Evolutionary conservation across 208 protist species (phyloP), one percentile per base, ranked within the genome.

Genomic region (Crithidia expoeki): DNA sequence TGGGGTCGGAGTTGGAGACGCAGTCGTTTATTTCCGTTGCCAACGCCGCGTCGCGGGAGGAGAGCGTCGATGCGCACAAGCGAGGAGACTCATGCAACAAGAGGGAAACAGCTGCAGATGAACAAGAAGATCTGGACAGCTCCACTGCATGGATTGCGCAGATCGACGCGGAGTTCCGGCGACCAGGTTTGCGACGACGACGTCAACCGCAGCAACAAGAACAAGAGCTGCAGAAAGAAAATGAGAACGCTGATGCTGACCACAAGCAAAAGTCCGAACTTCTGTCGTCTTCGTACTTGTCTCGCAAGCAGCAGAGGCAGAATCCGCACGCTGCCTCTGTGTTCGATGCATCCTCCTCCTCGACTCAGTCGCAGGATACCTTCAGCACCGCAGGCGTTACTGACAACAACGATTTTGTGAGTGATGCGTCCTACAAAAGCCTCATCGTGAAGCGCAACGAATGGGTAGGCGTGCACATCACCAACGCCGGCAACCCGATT

Each of bases 381-480:
- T 14, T 23, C 50, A 33, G 28, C 33, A 36, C 63, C 36, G 25
- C 16, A 30, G 27, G 47, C 21, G 40, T 6, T 7, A 52, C 40
- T 6, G 30, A 23, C 47, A 2, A 52, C 47, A 23, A 28, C 47
- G 14, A 52, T 7, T 9, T 52, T 3, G 14, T 6, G 21, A 28
- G 21, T 14, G 47, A 28, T 28, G 23, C 28, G 2, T 5, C 23
- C 19, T 44, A 32, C 44, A 56, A 33, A 4, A 17, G n/a, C 34
- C 25, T 42, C 27, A 4, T 55, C 6, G 58, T 25, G 11, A 7
- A 42, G 51, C 55, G 19, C 44, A 57, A 2, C 9, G 66, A 62
- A 23, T 85, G 75, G 80, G 65, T 76, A 2, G 47, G 65, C 33
- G 49, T 78, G 52, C 80, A 82, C 68, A 27, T 85, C 68, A 69